Base-by-base conservation (phyloP, 2,329 filamentous ascomycete species). In the Coniochaeta sp. region DNA sequence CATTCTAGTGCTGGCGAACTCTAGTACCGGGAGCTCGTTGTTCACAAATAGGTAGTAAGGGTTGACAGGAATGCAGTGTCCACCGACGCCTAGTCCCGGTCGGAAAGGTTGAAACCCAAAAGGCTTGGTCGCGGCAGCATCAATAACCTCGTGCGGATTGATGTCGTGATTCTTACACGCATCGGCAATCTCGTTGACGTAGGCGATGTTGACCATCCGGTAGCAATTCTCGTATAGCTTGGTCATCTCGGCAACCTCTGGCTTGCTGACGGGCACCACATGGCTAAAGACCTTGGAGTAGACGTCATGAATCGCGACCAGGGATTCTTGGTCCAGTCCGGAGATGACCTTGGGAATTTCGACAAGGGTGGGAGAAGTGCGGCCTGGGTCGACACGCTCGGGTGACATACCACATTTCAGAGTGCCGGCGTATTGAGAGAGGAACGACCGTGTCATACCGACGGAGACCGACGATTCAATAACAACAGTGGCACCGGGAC, bases 201-300 rank as follows among this genome's bases (percentile, higher is more conserved):
- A 84, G 0, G 81, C 80, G 36, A 82, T 81, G 65, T 75, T 75
- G 14, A 84, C 71, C 77, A 82, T 83, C 1, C 81, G 74, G 66
- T 83, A 80, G 65, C 81, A 84, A 66, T 84, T 84, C 62, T 84
- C 81, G 65, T 82, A 84, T 14, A 84, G 70, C 69, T 84, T 84
- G 62, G 77, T 80, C 79, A 84, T 83, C 68, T 84, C 81, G 1
- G 81, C 81, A 1, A 82, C 80, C 64, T 84, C 81, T 1, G 81
- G 80, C 32, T 69, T 70, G 12, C 78, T 79, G 32, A 83, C 80
- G 0, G 77, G 73, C 7, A 83, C 72, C 6, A 83, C 71, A 0
- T 69, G 67, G 57, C 81, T 72, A 62, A 82, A 83, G 1, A 76
- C 78, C n/a, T 68, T 65, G 2, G 71, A 70, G 66, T 84, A 84